These are phyloP conservation scores for Leccinum pachyderme DNA, from an alignment of 1,284 basidiomycete genomes.

Conservation along the genomic window DNA sequence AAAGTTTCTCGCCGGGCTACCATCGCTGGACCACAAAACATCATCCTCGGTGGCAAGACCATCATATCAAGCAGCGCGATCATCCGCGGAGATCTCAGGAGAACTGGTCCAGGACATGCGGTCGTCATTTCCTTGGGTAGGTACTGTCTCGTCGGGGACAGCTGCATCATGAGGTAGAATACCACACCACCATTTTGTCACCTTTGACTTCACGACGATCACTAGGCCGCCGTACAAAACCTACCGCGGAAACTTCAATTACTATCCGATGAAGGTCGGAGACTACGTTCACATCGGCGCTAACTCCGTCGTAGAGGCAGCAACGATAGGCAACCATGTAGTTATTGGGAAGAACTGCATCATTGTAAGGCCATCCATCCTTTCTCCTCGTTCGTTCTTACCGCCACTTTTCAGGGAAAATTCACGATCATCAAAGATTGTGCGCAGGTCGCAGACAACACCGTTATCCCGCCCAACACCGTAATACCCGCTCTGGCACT, in stretches of 20 bases:
- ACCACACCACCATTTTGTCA: not conserved
- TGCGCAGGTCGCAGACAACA: conserved; percentile 83
- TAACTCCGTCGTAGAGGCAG: conserved; percentile 87
- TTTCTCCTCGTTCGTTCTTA: not conserved
- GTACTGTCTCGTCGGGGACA: conserved; percentile 90
- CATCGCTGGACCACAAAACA: conserved; percentile 95
- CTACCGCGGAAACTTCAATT: conserved; percentile 90
- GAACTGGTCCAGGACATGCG: conserved; percentile 83
- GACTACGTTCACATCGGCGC: conserved; percentile 94
- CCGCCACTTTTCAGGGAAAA: conserved; percentile 70
- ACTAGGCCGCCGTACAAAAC: conserved; percentile 83
- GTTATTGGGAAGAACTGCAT: conserved; percentile 95
- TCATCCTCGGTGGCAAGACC: conserved; percentile 95
- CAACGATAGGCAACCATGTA: conserved; percentile 91
- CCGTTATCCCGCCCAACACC: conserved; percentile 89
- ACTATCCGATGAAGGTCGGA: conserved; percentile 96
- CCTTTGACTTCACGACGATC: not conserved
- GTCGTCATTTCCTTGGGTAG: conserved; percentile 92
- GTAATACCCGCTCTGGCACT: conserved; percentile 87
- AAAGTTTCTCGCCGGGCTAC: conserved; percentile 91
- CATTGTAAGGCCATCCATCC: conserved; percentile 60
- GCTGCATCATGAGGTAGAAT: conserved; percentile 78
- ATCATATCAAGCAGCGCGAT: conserved; percentile 89
- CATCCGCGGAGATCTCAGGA: conserved; percentile 84
- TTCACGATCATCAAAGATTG: conserved; percentile 98